A percentile compares a stretch with the other conserved stretches of the same genome.
These are phyloP conservation scores for Phytopythium kandeliae DNA, from an alignment of 352 stramenopile genomes.

Conservation along the genomic window DNA sequence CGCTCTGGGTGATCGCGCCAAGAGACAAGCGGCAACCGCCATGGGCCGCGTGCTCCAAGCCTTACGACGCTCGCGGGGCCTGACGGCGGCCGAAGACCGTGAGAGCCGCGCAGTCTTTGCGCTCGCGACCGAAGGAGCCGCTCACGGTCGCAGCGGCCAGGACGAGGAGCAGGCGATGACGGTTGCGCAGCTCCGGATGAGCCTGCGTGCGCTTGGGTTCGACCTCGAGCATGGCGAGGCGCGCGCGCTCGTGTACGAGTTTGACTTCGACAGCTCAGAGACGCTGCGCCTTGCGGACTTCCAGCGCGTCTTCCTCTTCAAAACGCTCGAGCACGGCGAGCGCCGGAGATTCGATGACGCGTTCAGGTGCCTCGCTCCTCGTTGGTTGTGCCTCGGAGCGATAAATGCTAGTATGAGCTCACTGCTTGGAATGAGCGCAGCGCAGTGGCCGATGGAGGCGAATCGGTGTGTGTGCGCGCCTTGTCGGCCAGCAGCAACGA, in stretches of 20 bases:
- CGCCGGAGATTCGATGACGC: constrained; percentile 19
- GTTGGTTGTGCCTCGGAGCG: too few relatives aligned
- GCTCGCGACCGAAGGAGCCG: constrained; percentile 8
- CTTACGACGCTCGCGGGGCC: neutral
- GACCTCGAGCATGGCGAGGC: constrained; percentile 15
- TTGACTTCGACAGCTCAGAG: constrained; percentile 30
- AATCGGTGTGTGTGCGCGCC: constrained; percentile 12
- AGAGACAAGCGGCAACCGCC: too few relatives aligned
- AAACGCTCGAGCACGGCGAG: constrained; percentile 20
- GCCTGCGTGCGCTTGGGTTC: constrained; percentile 27
- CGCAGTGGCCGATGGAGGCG: constrained; percentile 7
- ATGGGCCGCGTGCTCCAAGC: constrained; percentile 5
- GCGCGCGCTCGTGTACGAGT: constrained; percentile 32
- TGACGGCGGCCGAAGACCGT: constrained; percentile 18
- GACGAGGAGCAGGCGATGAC: constrained; percentile 13
- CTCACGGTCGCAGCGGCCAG: neutral
- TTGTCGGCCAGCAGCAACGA: constrained; percentile 4
- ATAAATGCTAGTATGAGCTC: too few relatives aligned
- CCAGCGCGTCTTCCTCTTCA: constrained; percentile 35
- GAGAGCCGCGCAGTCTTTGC: constrained; percentile 22
- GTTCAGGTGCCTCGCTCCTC: constrained; percentile 21
- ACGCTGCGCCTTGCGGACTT: constrained; percentile 30
- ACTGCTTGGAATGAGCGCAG: constrained; percentile 2
- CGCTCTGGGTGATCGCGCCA: neutral
- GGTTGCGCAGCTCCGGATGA: constrained; percentile 22